Base-by-base conservation (phyloP, 345 rosid genomes). In the thale cress (Arabidopsis thaliana) region DNA sequence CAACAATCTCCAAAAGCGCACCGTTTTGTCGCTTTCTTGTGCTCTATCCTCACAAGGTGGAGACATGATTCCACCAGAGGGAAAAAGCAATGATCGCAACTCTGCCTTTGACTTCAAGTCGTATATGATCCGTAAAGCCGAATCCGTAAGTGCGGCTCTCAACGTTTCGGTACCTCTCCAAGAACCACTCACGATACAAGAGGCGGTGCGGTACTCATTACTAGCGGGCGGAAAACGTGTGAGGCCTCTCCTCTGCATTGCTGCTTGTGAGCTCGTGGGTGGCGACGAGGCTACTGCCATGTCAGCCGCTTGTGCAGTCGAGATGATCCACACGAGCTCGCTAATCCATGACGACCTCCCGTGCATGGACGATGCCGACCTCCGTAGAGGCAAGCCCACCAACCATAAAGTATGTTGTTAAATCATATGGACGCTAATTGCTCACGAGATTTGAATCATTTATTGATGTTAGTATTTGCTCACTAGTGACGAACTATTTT, bases 281-380 rank as follows among this genome's bases (percentile, higher is more conserved):
- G 97, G 97, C 5, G 40, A 60, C 20, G 87, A 87, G 73, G 62
- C 87, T 53, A 72, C 51, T 52, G 93, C 95, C n/a, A 87, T 94
- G 97, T 84, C 96, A 4, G 86, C 93, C 0, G 95, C 97, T 36
- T 94, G 97, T 22, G 97, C 93, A 1, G 84, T 91, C 4, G 95
- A 94, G 81, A 91, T 89, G 98, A 88, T 91, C 58, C 97, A 91
- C 71, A 84, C 96, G 46, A 89, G 91, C 88, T 94, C 96, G 4
- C 83, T 94, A 8, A 91, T 94, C 41, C 98, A 94, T 53, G 98
- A 91, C 71, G 98, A 94, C 46, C 85, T 94, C 25, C 97, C 98
- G 9, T 89, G 97, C 41, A 94, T 91, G 98, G 97, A 94, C 66
- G 84, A 91, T 82, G 96, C 89, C 30, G 89, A 88, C 38, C 85